Evolutionary conservation across 257 asterid genomes (phyloP).

Genomic region (Knoxia roxburghii): DNA sequence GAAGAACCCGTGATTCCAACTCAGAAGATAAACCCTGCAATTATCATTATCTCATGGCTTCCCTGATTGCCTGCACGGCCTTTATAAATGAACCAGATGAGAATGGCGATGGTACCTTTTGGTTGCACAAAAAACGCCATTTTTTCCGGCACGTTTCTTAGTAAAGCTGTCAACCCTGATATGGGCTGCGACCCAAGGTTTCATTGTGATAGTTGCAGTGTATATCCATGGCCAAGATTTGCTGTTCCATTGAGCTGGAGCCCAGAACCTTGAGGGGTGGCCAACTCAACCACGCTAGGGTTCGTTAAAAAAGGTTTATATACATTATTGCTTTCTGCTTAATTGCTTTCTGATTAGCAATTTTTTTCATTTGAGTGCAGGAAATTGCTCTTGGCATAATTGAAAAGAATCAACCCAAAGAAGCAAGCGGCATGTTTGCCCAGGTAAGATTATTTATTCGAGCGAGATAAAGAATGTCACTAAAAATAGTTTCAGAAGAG

Average conservation of each 20-base stretch:
- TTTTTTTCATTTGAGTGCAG: slow-evolving; percentile 28
- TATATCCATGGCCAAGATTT: slow-evolving; percentile 48
- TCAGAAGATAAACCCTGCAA: background rate
- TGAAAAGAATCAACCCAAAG: slow-evolving; percentile 38
- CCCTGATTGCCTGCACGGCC: too few species aligned
- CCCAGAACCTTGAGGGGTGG: slow-evolving; percentile 64
- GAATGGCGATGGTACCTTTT: background rate
- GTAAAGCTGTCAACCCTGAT: background rate
- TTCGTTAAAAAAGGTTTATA: too few species aligned
- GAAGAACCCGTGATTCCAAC: slow-evolving; percentile 40
- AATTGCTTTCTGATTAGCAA: background rate
- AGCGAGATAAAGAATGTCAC: too few species aligned
- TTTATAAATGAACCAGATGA: background rate
- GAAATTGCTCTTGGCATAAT: slow-evolving; percentile 67
- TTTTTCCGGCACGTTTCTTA: too few species aligned
- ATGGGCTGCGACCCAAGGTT: slow-evolving; percentile 15
- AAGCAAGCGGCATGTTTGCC: slow-evolving; percentile 30
- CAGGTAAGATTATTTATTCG: too few species aligned
- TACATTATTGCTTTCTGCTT: too few species aligned
- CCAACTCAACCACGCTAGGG: slow-evolving; percentile 55
- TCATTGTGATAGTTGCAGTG: slow-evolving; percentile 11
- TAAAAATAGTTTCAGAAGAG: too few species aligned
- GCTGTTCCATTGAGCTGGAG: slow-evolving; percentile 72
- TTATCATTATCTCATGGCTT: background rate
- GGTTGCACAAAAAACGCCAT: background rate